Percentiles rank a stretch among this genome's conserved stretches.
Evolutionary conservation across 495 filamentous ascomycete genomes (phyloP).

Genomic region (Glonium stellatum): DNA sequence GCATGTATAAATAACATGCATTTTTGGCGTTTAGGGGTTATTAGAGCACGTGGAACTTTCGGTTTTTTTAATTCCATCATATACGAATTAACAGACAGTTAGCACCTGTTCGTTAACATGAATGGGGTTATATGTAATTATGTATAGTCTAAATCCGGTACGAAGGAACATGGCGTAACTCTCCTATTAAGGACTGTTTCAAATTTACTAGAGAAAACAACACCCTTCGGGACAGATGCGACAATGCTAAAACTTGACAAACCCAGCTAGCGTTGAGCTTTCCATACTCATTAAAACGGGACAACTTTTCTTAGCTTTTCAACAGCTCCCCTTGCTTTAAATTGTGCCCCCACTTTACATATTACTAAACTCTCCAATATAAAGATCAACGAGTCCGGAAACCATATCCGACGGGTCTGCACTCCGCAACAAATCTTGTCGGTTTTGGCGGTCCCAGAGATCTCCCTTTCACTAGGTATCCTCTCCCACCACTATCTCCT

Average conservation of each 20-base stretch:
- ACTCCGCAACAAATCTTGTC: neutral
- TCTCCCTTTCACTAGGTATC: neutral
- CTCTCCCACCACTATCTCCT: neutral
- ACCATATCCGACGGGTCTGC: neutral
- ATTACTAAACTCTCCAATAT: too few species aligned
- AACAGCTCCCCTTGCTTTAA: too few species aligned
- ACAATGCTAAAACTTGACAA: too few species aligned
- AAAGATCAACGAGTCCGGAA: neutral
- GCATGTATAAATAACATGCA: neutral
- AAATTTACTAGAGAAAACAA: too few species aligned
- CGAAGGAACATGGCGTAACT: too few species aligned
- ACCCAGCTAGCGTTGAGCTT: too few species aligned
- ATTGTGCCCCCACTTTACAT: too few species aligned
- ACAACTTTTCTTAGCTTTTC: too few species aligned
- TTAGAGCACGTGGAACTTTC: neutral
- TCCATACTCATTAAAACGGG: too few species aligned
- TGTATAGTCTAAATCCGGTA: too few species aligned
- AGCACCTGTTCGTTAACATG: neutral
- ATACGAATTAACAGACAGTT: neutral
- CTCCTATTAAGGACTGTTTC: too few species aligned
- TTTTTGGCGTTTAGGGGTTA: neutral
- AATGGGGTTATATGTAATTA: neutral
- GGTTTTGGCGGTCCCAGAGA: neutral
- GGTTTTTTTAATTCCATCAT: neutral
- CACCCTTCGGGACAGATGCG: too few species aligned